Base-by-base conservation (phyloP, 306 rosid genomes). In the Trifolium pratense region DNA sequence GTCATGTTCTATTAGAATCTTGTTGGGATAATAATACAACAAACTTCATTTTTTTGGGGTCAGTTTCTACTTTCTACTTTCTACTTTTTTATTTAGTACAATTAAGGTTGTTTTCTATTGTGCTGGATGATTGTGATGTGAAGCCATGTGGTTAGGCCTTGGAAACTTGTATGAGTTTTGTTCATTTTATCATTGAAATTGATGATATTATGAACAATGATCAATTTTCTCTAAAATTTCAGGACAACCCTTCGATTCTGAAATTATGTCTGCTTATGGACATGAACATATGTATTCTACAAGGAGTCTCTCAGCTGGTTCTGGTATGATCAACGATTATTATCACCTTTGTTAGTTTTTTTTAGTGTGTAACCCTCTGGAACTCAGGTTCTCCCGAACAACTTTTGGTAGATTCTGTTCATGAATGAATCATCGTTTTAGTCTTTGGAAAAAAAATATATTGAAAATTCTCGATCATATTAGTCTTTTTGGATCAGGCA, bases 191-290 rank as follows among this genome's bases (percentile, higher is more conserved):
- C 65, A 59, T 29, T 26, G 59, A 57, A 70, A 43, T 52, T 74
- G 51, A 64, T 29, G 32, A 29, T 40, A 45, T 18, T 42, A 62
- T 71, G 70, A 75, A 62, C 9, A 67, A 58, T 71, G 68, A 76
- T 14, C 56, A 68, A 42, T 17, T 66, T 51, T 66, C 45, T 75
- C 68, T 69, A 63, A 70, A 69, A 48, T 87, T 86, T 75, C 80
- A 83, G 95, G 84, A 55, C 75, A 68, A 72, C 79, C 77, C 75
- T 84, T 73, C 80, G 75, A 76, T 66, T 74, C 66, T 68, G 12
- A 60, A 60, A 60, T 53, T 23, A 80, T 80, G 84, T 90, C 98
- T 80, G 89, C 89, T 71, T 89, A 89, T 80, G 91, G 86, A 75
- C 87, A 79, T 78, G 97, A 93, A 80, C 85, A 78, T 68, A 82